phyloP scores from a whole-genome alignment of 2,329 filamentous ascomycete genomes.

The Colletotrichum sp. region DNA sequence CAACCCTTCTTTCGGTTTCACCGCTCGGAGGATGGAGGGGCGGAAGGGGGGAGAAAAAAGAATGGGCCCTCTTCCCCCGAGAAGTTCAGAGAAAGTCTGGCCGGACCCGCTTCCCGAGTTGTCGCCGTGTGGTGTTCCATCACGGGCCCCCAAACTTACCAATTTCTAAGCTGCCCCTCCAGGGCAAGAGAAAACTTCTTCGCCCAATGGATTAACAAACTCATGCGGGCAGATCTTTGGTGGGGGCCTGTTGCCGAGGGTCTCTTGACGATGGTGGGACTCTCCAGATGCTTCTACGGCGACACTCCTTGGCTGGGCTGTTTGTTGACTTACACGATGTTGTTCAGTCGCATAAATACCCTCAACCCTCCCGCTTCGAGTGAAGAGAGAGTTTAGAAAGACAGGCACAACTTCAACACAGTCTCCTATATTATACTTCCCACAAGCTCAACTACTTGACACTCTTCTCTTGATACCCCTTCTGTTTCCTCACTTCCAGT shows the following conservation, averaged over 20 bases:
- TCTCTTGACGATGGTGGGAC: background rate
- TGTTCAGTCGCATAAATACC: slow-evolving; percentile 4
- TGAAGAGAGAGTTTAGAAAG: background rate
- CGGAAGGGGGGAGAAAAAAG: background rate
- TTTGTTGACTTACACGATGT: background rate
- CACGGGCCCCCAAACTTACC: background rate
- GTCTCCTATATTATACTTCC: background rate
- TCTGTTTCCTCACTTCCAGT: background rate
- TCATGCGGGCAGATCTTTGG: background rate
- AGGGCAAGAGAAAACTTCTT: background rate
- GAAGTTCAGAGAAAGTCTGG: background rate
- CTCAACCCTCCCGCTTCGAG: background rate
- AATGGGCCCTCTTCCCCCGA: background rate
- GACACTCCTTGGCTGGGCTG: background rate
- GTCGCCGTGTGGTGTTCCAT: slow-evolving; percentile 5
- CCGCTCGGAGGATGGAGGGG: background rate
- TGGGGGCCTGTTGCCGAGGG: background rate
- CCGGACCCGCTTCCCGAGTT: slow-evolving; percentile 15
- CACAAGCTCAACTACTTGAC: background rate
- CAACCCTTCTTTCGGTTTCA: background rate
- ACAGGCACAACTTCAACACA: background rate
- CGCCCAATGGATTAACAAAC: background rate
- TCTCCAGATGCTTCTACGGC: slow-evolving; percentile 18
- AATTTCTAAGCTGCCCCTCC: slow-evolving; percentile 1
- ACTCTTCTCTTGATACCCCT: background rate